Conservation (phyloP, 108 stramenopile species). For the Fragilaria crotonensis region DNA sequence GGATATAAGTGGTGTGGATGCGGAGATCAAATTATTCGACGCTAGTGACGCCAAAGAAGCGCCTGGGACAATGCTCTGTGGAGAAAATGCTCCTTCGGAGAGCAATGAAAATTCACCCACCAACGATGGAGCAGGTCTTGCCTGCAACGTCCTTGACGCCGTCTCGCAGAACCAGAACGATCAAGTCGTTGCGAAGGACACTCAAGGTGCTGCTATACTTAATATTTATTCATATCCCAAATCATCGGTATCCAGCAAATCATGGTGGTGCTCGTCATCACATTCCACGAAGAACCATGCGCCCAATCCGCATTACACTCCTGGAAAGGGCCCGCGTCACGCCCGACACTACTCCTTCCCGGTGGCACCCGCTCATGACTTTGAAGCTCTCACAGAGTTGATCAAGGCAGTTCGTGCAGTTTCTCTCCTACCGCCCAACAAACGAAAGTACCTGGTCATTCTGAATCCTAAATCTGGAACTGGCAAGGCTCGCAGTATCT, state of each 20-base stretch:
- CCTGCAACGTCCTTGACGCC: background rate
- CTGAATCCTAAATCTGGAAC: conserved; percentile 78
- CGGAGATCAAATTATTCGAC: conserved; percentile 18
- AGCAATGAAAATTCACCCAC: background rate
- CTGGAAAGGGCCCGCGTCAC: conserved; percentile 27
- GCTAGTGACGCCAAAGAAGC: background rate
- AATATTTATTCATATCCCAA: conserved; percentile 56
- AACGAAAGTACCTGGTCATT: conserved; percentile 40
- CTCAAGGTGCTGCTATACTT: conserved; percentile 37
- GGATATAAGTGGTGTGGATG: conserved; percentile 29
- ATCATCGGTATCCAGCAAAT: conserved; percentile 13
- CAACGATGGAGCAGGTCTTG: background rate
- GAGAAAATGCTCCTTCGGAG: too few relatives aligned
- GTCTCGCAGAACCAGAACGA: background rate
- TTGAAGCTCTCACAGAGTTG: conserved; percentile 33
- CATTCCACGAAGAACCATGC: conserved; percentile 4
- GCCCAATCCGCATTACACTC: conserved; percentile 1
- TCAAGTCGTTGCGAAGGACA: conserved; percentile 8
- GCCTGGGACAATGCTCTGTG: background rate
- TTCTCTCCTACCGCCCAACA: conserved; percentile 6
- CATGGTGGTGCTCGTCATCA: conserved; percentile 1
- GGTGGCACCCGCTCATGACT: conserved; percentile 57
- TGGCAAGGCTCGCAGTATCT: conserved; percentile 32
- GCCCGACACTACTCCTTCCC: conserved; percentile 37
- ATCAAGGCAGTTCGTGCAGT: conserved; percentile 42